Evolutionary conservation across 2,329 filamentous ascomycete genomes (phyloP), one percentile per base, ranked within the genome.

Genomic region (Fusarium nematophilum): DNA sequence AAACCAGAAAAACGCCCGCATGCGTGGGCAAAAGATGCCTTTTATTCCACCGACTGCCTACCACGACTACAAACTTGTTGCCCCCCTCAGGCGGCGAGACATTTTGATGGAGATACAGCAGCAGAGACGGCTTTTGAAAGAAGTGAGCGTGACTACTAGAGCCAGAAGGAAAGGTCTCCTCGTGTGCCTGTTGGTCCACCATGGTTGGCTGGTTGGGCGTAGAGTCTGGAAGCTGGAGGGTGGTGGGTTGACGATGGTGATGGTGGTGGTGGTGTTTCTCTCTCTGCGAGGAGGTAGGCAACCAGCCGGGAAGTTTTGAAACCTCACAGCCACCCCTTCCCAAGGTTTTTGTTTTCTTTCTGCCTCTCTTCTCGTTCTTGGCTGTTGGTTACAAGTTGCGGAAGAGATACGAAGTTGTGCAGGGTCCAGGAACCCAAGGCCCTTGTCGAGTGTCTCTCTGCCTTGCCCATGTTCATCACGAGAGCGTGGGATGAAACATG

Each of bases 161-260:
- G 25, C 34, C 44, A 42, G 57, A 64, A 43, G 38, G 52, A 56
- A 40, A 45, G 17, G 45, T 46, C 18, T 64, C 45, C 45, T 36
- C 34, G 53, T 53, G 56, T 67, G 61, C 38, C 53, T 58, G 61
- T 38, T 59, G 65, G 55, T 43, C 55, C 51, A 59, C 46, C 50
- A 11, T 61, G 55, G 53, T 56, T 66, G 56, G 43, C 42, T 33
- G 34, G 31, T 54, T 43, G 58, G 52, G 53, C 52, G 44, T 42
- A 42, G 34, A 54, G 27, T 38, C 34, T 23, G 31, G 40, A 51
- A 39, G 50, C 40, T 56, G n/a, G 53, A 59, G 49, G 42, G 23
- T 50, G 64, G 65, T 68, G 61, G 65, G 59, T 59, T 56, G 44
- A 34, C 48, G 46, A 58, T 55, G 44, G 49, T 53, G 40, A 51